These are phyloP conservation scores for Knufia petricola DNA, from an alignment of 2,329 filamentous ascomycete species.

Conservation along the genomic window DNA sequence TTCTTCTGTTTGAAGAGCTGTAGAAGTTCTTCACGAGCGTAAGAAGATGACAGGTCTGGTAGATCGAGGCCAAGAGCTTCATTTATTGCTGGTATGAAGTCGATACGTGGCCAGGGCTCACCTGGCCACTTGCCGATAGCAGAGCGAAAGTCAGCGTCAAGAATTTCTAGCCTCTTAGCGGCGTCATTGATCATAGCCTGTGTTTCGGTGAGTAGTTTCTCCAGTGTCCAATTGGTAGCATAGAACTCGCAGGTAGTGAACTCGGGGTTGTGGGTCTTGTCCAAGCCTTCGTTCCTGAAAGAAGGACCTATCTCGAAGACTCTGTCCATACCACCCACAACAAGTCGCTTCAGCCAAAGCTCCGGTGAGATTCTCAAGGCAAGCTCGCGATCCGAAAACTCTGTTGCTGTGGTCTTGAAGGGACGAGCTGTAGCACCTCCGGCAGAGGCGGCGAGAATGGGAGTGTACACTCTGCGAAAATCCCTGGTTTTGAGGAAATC, in stretches of 20 bases:
- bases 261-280: conserved; percentile 89
- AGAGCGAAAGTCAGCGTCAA: background rate
- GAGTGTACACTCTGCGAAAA: conserved; percentile 85
- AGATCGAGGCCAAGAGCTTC: conserved; percentile 53
- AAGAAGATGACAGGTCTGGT: conserved; percentile 48
- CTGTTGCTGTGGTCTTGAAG: conserved; percentile 70
- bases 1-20: conserved; percentile 43
- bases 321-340: conserved; percentile 77
- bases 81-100: conserved; percentile 77
- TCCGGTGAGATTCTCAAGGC: conserved; percentile 85
- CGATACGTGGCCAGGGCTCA: conserved; percentile 40
- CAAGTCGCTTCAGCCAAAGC: conserved; percentile 84
- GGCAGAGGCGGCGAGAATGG: conserved; percentile 70
- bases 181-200: conserved; percentile 53
- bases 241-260: conserved; percentile 99
- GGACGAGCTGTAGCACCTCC: conserved; percentile 83
- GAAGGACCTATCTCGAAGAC: conserved; percentile 89
- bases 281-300: conserved; percentile 85
- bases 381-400: conserved; percentile 61
- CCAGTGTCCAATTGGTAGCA: conserved; percentile 65
- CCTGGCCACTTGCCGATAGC: background rate
- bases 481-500: conserved; percentile 59
- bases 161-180: background rate
- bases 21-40: conserved; percentile 51
- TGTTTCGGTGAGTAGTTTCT: conserved; percentile 63